A percentile compares a stretch with the other conserved stretches of the same genome.
Conservation (phyloP, 2,329 filamentous ascomycete species). For the Ophiostoma pallidulum region DNA sequence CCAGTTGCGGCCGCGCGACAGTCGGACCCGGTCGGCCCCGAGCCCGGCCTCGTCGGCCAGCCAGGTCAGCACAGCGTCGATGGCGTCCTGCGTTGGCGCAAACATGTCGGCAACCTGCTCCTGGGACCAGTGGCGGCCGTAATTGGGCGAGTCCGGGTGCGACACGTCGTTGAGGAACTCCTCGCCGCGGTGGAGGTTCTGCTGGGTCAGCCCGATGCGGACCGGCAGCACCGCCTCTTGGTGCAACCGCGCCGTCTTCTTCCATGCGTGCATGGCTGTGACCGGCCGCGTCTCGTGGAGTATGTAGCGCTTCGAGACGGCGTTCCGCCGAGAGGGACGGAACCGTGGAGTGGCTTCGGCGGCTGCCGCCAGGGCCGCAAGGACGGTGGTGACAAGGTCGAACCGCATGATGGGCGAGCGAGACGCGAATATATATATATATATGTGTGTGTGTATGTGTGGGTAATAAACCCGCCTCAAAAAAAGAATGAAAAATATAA, state of each 20-base stretch:
- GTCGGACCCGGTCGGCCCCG: conserved; percentile 33
- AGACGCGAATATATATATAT: not conserved
- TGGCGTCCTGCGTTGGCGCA: conserved; percentile 32
- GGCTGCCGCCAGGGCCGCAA: conserved; percentile 25
- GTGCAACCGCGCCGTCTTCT: conserved; percentile 18
- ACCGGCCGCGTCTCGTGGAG: conserved; percentile 26
- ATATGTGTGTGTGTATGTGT: no score
- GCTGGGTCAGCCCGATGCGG: conserved; percentile 35
- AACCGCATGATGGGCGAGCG: conserved; percentile 18
- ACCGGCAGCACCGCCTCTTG: conserved; percentile 25
- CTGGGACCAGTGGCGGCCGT: conserved; percentile 38
- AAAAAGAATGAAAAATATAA: not conserved
- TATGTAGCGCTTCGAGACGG: conserved; percentile 17
- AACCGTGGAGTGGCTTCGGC: conserved; percentile 18
- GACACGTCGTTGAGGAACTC: conserved; percentile 34
- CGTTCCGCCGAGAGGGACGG: not conserved
- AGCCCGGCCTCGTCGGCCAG: conserved; percentile 41
- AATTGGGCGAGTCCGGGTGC: conserved; percentile 34
- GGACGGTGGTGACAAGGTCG: conserved; percentile 16
- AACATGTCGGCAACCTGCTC: conserved; percentile 35
- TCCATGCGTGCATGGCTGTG: conserved; percentile 19
- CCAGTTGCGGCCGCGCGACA: conserved; percentile 44
- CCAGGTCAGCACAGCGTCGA: conserved; percentile 44
- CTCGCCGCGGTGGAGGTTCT: conserved; percentile 36
- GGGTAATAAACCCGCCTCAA: no score